Conservation (phyloP, 176 grass and related monocot species). For the Thinopyrum elongatum region DNA sequence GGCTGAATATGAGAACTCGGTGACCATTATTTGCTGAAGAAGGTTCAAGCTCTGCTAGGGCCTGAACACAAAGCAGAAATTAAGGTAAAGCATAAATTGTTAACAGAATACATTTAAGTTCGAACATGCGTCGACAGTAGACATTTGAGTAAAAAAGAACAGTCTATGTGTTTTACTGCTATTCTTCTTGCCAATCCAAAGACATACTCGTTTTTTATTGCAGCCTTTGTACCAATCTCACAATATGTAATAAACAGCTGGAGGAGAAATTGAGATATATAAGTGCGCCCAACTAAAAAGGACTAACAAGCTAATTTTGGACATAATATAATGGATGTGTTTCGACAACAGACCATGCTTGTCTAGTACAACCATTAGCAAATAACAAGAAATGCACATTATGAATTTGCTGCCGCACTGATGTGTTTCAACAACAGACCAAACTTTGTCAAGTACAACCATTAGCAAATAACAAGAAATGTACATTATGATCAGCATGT, state of each 20-base stretch:
- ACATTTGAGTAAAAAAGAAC: neutral
- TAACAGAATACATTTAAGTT: neutral
- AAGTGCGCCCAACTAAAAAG: no score
- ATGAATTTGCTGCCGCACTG: neutral
- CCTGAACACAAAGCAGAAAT: constrained; percentile 51
- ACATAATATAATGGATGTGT: neutral
- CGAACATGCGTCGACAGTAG: neutral
- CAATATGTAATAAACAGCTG: constrained; percentile 84
- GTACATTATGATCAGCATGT: neutral
- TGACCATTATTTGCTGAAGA: constrained; percentile 72
- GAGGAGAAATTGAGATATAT: constrained; percentile 23
- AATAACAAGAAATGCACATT: neutral
- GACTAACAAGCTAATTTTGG: constrained; percentile 11
- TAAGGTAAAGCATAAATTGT: neutral
- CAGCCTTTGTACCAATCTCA: constrained; percentile 64
- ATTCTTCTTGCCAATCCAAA: constrained; percentile 55
- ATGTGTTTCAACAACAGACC: constrained; percentile 25
- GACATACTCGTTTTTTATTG: constrained; percentile 71
- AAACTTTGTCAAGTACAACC: neutral
- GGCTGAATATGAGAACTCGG: constrained; percentile 89
- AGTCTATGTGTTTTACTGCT: neutral
- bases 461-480: neutral
- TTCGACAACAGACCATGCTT: neutral
- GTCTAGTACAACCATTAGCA: no score
- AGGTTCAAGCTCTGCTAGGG: no score